Conservation (phyloP, 1,284 basidiomycete species). For the Leccinum fallax region DNA sequence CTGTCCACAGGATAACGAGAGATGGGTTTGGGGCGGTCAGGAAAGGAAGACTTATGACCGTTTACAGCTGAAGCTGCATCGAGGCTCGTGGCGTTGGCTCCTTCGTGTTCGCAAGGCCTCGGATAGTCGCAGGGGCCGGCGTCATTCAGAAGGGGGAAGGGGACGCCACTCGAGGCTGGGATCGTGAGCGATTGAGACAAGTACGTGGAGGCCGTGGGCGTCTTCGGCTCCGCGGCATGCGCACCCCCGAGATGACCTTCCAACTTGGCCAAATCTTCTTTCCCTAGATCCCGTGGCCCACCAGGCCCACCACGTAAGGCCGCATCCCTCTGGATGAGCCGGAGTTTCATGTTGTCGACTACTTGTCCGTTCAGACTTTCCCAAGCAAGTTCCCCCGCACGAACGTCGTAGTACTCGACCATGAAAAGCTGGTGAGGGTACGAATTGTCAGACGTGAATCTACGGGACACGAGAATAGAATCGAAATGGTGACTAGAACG, state of each 20-base stretch:
- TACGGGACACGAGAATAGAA: conserved; percentile 5
- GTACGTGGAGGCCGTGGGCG: conserved; percentile 39
- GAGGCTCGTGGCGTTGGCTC: conserved; percentile 9
- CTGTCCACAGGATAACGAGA: conserved; percentile 22
- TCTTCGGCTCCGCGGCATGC: conserved; percentile 40
- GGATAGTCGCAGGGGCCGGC: conserved; percentile 23
- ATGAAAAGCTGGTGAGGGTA: conserved; percentile 44
- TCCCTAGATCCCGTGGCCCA: conserved; percentile 29
- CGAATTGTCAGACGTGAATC: conserved; percentile 22
- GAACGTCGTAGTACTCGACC: conserved; percentile 66
- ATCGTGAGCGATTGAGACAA: conserved; percentile 36
- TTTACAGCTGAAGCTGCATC: conserved; percentile 17
- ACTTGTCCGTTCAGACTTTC: conserved; percentile 41
- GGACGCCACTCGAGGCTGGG: conserved; percentile 25
- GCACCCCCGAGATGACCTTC: conserved; percentile 36
- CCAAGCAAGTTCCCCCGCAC: conserved; percentile 52
- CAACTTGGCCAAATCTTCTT: conserved; percentile 32
- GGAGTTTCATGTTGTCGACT: conserved; percentile 48
- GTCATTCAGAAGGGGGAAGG: conserved; percentile 38
- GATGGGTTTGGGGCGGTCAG: conserved; percentile 24
- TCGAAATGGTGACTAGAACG: conserved; percentile 6
- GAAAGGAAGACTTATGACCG: conserved; percentile 13
- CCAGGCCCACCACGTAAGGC: conserved; percentile 22
- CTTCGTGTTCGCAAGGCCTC: conserved; percentile 29
- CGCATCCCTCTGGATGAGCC: conserved; percentile 23